Conservation (phyloP, 169 alveolate genomes). For the Eimeria necatrix region DNA sequence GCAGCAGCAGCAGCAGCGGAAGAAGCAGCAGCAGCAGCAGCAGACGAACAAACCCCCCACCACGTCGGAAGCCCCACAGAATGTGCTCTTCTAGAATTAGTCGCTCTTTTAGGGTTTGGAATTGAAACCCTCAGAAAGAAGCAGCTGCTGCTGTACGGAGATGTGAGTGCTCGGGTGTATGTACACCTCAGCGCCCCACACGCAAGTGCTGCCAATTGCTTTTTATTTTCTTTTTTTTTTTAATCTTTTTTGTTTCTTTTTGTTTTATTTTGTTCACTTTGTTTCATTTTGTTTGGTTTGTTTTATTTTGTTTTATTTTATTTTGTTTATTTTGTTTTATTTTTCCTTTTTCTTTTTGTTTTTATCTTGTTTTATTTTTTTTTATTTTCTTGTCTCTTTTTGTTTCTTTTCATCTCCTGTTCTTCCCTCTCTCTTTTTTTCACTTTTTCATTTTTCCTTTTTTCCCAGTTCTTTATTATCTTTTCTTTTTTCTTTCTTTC, state of each 20-base stretch:
- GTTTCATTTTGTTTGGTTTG: neutral
- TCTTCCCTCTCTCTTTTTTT: neutral
- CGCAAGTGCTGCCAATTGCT: too few species aligned
- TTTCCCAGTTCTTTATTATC: neutral
- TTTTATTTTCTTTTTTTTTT: neutral
- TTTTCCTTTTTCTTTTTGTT: neutral
- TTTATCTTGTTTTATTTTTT: too few species aligned
- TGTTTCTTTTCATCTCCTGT: neutral
- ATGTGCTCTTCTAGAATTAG: conserved; percentile 90
- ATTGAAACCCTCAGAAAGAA: conserved; percentile 78
- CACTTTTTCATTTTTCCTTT: too few species aligned
- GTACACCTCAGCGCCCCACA: too few species aligned
- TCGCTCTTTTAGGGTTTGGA: conserved; percentile 83
- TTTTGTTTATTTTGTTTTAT: neutral
- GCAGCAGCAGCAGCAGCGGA: conserved; percentile 37
- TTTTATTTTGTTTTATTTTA: too few species aligned
- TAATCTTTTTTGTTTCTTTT: neutral
- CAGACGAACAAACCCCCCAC: neutral
- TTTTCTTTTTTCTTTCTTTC: neutral
- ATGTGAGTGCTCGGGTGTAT: too few species aligned
- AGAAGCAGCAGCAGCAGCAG: conserved; percentile 4
- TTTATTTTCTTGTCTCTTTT: neutral
- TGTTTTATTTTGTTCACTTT: neutral
- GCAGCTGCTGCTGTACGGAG: neutral
- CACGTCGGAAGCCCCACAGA: conserved; percentile 86